phyloP scores from a whole-genome alignment of 2,329 filamentous ascomycete species.

The Fusarium sp. region DNA sequence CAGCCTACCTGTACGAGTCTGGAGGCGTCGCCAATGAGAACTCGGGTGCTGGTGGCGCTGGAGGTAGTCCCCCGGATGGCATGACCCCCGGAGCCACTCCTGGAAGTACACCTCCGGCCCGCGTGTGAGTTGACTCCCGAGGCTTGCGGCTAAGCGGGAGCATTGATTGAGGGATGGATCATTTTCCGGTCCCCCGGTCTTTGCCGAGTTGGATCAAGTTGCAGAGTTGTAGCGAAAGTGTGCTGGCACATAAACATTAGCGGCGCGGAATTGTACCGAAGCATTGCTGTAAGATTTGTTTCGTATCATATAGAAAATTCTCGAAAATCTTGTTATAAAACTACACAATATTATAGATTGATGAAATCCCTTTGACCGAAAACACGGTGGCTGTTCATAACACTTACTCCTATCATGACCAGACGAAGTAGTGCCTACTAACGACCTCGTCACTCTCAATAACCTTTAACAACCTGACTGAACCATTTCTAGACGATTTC shows the following conservation, averaged over 20 bases:
- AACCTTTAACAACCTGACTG: neutral
- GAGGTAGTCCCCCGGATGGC: slow-evolving; percentile 12
- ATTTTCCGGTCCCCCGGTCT: neutral
- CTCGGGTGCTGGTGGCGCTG: slow-evolving; percentile 23
- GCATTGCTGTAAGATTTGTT: neutral
- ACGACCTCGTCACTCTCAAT: neutral
- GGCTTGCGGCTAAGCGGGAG: neutral
- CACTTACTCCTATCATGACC: neutral
- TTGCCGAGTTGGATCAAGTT: neutral
- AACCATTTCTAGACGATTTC: neutral
- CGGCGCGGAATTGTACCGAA: neutral
- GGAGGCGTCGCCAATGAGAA: slow-evolving; percentile 41
- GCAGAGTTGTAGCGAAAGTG: neutral
- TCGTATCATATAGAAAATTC: neutral
- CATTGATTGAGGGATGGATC: neutral
- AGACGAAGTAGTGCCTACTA: neutral
- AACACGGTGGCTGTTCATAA: neutral
- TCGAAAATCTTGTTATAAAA: neutral
- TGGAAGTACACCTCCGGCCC: neutral
- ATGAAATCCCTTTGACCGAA: neutral
- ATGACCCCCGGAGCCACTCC: neutral
- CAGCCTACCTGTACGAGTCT: slow-evolving; percentile 33
- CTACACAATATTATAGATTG: neutral
- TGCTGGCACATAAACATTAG: neutral
- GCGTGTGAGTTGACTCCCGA: neutral